These are phyloP conservation scores for Sphagnum tenellum DNA, from an alignment of 225 moss, liverwort and hornwort species.

Conservation along the genomic window DNA sequence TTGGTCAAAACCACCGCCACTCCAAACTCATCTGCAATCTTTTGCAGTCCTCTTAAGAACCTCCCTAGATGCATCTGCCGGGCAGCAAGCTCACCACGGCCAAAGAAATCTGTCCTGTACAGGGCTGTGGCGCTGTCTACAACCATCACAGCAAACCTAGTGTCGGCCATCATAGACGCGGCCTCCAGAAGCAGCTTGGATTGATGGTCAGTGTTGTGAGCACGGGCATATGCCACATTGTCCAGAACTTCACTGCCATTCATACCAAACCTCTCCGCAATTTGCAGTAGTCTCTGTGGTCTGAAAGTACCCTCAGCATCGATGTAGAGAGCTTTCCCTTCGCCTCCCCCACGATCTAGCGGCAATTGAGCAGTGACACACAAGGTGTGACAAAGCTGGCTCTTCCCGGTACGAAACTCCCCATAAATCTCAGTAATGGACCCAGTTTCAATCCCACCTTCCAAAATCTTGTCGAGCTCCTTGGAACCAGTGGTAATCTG, in stretches of 20 bases:
- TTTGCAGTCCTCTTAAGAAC: constrained; percentile 71
- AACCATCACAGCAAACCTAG: constrained; percentile 81
- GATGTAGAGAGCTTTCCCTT: constrained; percentile 88
- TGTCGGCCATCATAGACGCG: constrained; percentile 89
- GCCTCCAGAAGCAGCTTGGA: constrained; percentile 74
- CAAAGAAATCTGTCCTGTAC: constrained; percentile 77
- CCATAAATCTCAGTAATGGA: constrained; percentile 94
- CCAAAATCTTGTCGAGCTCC: constrained; percentile 74
- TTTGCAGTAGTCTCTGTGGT: constrained; percentile 72
- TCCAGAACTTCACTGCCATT: constrained; percentile 87
- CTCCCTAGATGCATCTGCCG: constrained; percentile 81
- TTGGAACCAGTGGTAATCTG: constrained; percentile 76
- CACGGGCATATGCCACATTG: constrained; percentile 88
- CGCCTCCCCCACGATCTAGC: constrained; percentile 80
- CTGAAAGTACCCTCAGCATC: constrained; percentile 93
- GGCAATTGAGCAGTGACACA: constrained; percentile 88
- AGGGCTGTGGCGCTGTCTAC: constrained; percentile 91
- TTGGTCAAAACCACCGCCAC: constrained; percentile 94
- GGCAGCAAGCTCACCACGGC: constrained; percentile 81
- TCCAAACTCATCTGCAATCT: constrained; percentile 90
- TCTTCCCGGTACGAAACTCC: constrained; percentile 93
- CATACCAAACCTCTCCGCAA: constrained; percentile 85
- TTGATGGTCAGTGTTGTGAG: constrained; percentile 94
- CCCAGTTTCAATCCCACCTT: constrained; percentile 92
- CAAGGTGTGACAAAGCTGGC: constrained; percentile 86